Conservation (phyloP, 1,284 basidiomycete genomes). For the Ceratobasidium theobromae region DNA sequence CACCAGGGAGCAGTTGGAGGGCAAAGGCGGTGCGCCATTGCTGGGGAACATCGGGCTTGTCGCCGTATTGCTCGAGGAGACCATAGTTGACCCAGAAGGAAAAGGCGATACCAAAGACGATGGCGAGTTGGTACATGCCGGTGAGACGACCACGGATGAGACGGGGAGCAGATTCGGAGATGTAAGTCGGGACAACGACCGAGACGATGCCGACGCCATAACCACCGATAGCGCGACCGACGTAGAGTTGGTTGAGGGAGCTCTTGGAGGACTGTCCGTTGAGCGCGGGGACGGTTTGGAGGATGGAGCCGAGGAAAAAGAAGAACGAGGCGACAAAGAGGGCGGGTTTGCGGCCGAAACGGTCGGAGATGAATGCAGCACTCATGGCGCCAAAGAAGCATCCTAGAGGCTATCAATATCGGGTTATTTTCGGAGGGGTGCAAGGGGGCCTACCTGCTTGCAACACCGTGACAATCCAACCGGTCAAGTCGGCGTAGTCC, state of each 20-base stretch:
- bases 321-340: constrained; percentile 39
- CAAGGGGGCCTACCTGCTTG: constrained; percentile 37
- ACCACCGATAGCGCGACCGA: constrained; percentile 38
- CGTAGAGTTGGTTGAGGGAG: constrained; percentile 39
- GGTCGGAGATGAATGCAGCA: constrained; percentile 40
- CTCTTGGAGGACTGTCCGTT: constrained; percentile 36
- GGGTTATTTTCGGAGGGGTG: constrained; percentile 9
- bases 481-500: constrained; percentile 36
- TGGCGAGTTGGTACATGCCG: constrained; percentile 37
- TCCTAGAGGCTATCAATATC: constrained; percentile 18
- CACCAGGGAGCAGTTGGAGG: constrained; percentile 41
- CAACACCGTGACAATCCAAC: constrained; percentile 41
- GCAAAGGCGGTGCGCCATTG: constrained; percentile 41
- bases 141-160: constrained; percentile 37
- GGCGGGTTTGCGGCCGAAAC: constrained; percentile 39
- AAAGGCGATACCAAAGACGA: constrained; percentile 40
- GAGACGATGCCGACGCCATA: constrained; percentile 36
- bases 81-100: constrained; percentile 38
- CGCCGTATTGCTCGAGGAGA: constrained; percentile 32
- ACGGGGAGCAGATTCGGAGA: constrained; percentile 35
- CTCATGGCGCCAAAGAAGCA: constrained; percentile 41
- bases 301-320: constrained; percentile 41
- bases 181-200: constrained; percentile 36
- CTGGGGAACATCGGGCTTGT: constrained; percentile 17
- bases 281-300: constrained; percentile 39